A percentile compares a stretch with the other conserved stretches of the same genome.
These are phyloP conservation scores for Sordariomycetes sp. DNA, from an alignment of 2,329 filamentous ascomycete species.

Conservation along the genomic window DNA sequence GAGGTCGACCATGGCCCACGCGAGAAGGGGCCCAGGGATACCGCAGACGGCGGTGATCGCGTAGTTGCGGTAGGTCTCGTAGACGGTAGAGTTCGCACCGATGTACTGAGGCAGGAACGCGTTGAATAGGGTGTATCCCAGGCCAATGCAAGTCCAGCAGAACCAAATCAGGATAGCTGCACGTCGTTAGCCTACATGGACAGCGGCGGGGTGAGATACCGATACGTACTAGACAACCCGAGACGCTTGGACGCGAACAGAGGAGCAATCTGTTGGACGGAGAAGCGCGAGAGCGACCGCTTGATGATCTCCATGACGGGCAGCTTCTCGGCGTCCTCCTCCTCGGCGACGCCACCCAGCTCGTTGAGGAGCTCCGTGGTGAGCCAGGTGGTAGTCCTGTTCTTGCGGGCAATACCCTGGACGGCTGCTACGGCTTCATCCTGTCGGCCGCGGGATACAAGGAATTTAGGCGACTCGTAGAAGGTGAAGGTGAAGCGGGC, in stretches of 20 bases:
- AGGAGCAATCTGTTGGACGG: neutral
- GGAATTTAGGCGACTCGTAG: constrained; percentile 30
- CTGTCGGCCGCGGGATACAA: constrained; percentile 27
- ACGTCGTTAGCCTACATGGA: constrained; percentile 18
- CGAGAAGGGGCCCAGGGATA: constrained; percentile 23
- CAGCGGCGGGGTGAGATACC: neutral
- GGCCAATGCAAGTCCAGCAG: constrained; percentile 29
- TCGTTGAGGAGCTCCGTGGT: constrained; percentile 21
- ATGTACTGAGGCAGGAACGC: constrained; percentile 31
- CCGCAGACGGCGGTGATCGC: constrained; percentile 23
- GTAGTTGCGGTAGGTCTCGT: constrained; percentile 21
- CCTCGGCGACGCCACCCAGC: neutral
- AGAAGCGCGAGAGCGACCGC: neutral
- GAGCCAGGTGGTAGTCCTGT: constrained; percentile 19
- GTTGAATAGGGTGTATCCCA: constrained; percentile 31
- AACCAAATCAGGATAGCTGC: constrained; percentile 20
- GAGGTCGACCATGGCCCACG: constrained; percentile 29
- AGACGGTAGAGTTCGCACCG: constrained; percentile 11
- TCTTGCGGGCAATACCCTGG: constrained; percentile 27
- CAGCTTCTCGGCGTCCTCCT: neutral
- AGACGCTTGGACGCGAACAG: neutral
- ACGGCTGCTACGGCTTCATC: constrained; percentile 31
- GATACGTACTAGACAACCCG: neutral
- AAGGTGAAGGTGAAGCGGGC: constrained; percentile 32
- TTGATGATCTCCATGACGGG: neutral